Conservation (phyloP, 371 early-diverging fungal genomes). For the Umbelopsis sp. region DNA sequence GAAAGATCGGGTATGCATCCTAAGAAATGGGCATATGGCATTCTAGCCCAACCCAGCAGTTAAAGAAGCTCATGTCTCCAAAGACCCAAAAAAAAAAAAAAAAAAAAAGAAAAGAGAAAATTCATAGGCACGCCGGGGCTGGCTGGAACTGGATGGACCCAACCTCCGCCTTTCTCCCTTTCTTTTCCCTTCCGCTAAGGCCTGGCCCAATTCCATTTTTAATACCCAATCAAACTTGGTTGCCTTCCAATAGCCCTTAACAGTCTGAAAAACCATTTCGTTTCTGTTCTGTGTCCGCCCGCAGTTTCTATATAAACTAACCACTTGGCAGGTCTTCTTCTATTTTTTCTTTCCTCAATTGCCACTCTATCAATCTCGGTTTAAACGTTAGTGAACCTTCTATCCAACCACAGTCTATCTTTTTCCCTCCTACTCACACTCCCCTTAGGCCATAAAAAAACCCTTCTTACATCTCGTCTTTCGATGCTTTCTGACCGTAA, state of each 20-base stretch:
- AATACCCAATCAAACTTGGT: conserved; percentile 9
- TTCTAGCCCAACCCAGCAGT: too few species aligned
- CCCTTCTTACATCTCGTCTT: background rate
- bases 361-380: too few species aligned
- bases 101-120: too few species aligned
- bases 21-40: background rate
- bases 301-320: conserved; percentile 14
- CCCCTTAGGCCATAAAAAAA: too few species aligned
- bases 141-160: background rate
- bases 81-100: too few species aligned
- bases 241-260: conserved; percentile 12
- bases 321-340: conserved; percentile 1
- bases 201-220: conserved; percentile 14
- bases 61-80: too few species aligned
- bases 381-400: too few species aligned
- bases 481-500: conserved; percentile 18
- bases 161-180: background rate
- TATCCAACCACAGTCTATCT: background rate
- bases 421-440: background rate
- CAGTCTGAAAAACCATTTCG: background rate
- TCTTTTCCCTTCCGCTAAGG: background rate
- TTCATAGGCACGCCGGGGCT: too few species aligned
- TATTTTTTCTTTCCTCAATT: background rate
- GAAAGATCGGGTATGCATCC: conserved; percentile 11
- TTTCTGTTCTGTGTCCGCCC: background rate